A percentile compares a stretch with the other conserved stretches of the same genome.
Evolutionary conservation across 306 rosid genomes (phyloP).

Genomic region (Glycine latifolia): DNA sequence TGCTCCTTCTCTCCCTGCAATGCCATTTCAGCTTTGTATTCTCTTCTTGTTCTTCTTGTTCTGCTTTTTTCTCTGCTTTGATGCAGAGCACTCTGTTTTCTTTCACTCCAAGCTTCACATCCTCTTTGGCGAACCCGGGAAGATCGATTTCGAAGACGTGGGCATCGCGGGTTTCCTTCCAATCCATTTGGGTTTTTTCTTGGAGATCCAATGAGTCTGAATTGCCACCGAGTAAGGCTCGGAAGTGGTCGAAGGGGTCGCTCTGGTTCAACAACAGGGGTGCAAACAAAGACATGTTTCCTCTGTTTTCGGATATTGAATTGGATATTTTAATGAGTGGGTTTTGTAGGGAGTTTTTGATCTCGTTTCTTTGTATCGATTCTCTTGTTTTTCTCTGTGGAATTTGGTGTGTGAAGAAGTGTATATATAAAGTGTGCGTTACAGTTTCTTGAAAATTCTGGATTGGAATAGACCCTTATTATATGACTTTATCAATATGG

Average conservation of each 20-base stretch:
- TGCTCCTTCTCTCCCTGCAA: constrained; percentile 59
- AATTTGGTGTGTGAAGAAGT: too few species aligned
- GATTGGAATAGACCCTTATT: too few species aligned
- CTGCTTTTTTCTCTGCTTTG: constrained; percentile 54
- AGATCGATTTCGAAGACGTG: constrained; percentile 65
- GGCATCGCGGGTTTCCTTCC: constrained; percentile 60
- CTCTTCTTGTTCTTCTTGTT: constrained; percentile 25
- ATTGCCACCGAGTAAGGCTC: constrained; percentile 22
- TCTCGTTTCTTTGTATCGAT: too few species aligned
- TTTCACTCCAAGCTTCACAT: constrained; percentile 62
- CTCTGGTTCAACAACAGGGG: constrained; percentile 47
- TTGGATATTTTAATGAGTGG: neutral
- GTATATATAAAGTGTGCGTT: too few species aligned
- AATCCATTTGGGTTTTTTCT: constrained; percentile 53
- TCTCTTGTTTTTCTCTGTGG: too few species aligned
- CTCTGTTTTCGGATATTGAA: neutral
- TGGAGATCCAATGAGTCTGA: neutral
- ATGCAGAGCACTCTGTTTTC: constrained; percentile 55
- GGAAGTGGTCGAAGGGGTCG: constrained; percentile 39
- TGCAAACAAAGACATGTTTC: constrained; percentile 50
- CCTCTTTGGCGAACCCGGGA: constrained; percentile 64
- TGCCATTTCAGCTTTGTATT: constrained; percentile 59
- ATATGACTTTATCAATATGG: too few species aligned
- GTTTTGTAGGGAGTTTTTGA: too few species aligned
- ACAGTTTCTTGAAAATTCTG: too few species aligned